Base-by-base conservation (phyloP, 1,139 yeast genomes). In the Candida sp. region DNA sequence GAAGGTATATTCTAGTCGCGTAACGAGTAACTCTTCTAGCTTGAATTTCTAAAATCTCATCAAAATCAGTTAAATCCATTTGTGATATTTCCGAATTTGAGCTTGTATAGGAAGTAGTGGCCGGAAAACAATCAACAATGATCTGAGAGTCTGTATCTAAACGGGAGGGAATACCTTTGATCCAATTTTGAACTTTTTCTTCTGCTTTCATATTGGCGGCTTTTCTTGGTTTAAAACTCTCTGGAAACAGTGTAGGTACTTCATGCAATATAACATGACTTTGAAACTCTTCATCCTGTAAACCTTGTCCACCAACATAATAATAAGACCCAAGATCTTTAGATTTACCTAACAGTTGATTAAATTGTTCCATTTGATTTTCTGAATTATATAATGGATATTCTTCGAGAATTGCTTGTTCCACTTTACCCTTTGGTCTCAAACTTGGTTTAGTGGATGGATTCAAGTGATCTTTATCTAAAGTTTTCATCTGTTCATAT, bases 131-230 rank as follows among this genome's bases (percentile, higher is more conserved):
- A 12, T 70, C 62, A 37, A 52, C 43, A 19, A 45, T 44, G 6
- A 57, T 41, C 4, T 59, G 63, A 35, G 56, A 54, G 21, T 54
- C 52, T 9, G 53, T 47, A 41, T 52, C 15, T 21, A 36, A 7
- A 12, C 23, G 21, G 21, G 52, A 33, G 1, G 90, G 90, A 3
- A 84, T 71, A 21, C 68, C 66, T 5, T 65, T 61, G 32, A 85
- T 72, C 95, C 93, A 85, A 5, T 60, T 64, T 36, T 68, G 66
- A 0, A 85, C 85, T 54, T 84, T 84, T 51, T 84, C 91, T 38
- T 61, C 66, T 43, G 71, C 75, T 1, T 78, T 70, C 88, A 84
- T 84, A 55, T 77, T 81, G 8, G 72, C 63, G 1, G 80, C 79
- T 29, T 62, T 62, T 51, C 87, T 67, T 5, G 91, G 89, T 47